phyloP scores from a whole-genome alignment of 305 asterid genomes.

The Solanum hybrid region DNA sequence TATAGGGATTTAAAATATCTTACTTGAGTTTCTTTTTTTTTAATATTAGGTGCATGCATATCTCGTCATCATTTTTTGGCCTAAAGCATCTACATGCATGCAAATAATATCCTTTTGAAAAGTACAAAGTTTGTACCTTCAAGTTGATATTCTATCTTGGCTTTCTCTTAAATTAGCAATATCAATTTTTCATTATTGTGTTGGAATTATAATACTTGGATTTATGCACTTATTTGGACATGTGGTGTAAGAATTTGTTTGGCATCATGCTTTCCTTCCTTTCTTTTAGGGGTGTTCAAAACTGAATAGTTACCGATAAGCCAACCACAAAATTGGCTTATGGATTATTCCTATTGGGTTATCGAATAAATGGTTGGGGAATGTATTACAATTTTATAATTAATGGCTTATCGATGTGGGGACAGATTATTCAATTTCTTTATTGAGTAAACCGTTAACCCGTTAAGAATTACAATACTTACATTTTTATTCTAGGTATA shows the following conservation, averaged over 20 bases:
- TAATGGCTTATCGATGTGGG: background rate
- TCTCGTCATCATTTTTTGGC: background rate
- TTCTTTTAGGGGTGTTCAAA: background rate
- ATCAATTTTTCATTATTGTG: background rate
- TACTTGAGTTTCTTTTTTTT: too few relatives aligned
- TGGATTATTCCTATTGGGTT: background rate
- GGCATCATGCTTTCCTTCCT: background rate
- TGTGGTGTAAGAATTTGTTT: background rate
- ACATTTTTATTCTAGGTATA: too few relatives aligned
- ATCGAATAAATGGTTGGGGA: background rate
- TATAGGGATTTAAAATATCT: too few relatives aligned
- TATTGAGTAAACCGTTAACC: background rate
- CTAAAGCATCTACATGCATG: background rate
- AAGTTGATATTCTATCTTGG: background rate
- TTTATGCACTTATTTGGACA: background rate
- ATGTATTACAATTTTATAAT: too few relatives aligned
- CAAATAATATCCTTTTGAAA: background rate
- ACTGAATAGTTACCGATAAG: background rate
- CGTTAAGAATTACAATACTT: too few relatives aligned
- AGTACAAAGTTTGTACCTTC: background rate
- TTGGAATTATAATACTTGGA: too few relatives aligned
- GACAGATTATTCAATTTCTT: too few relatives aligned
- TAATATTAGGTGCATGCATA: background rate
- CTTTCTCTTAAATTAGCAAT: background rate
- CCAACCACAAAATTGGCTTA: background rate